These are phyloP conservation scores for Leccinum incarnatum DNA, from an alignment of 768 basidiomycete genomes.

Conservation along the genomic window DNA sequence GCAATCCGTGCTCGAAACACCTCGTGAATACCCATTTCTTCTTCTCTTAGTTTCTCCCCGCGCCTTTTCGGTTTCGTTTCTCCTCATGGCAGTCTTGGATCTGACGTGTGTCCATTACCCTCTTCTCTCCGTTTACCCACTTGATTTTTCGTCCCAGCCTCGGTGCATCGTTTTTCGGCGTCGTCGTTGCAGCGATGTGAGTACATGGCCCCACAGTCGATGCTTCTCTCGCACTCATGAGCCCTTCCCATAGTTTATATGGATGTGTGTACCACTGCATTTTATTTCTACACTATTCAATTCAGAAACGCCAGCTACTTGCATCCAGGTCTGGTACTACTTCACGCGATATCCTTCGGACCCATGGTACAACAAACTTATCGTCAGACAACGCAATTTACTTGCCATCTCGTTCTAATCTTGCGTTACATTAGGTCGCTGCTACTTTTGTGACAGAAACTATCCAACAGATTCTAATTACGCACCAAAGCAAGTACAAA, in stretches of 20 bases:
- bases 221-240: conserved; percentile 3
- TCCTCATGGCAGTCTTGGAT: conserved; percentile 25
- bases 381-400: conserved; percentile 35
- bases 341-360: conserved; percentile 48
- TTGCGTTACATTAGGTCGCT: conserved; percentile 38
- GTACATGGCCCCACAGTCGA: conserved; percentile 19
- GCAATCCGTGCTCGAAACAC: neutral
- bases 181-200: conserved; percentile 47
- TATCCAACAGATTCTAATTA: conserved; percentile 51
- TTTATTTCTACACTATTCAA: neutral
- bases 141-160: conserved; percentile 32
- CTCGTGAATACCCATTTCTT: conserved; percentile 3
- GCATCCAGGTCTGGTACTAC: conserved; percentile 56
- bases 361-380: conserved; percentile 43
- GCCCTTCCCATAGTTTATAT: conserved; percentile 38
- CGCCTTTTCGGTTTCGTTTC: neutral
- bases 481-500: conserved; percentile 42
- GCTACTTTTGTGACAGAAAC: conserved; percentile 51
- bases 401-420: neutral
- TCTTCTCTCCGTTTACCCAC: neutral
- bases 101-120: conserved; percentile 30
- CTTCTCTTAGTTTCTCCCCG: neutral
- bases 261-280: conserved; percentile 39
- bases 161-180: conserved; percentile 51
- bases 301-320: conserved; percentile 42